Conservation (phyloP, 768 basidiomycete species). For the Paxillus involutus region DNA sequence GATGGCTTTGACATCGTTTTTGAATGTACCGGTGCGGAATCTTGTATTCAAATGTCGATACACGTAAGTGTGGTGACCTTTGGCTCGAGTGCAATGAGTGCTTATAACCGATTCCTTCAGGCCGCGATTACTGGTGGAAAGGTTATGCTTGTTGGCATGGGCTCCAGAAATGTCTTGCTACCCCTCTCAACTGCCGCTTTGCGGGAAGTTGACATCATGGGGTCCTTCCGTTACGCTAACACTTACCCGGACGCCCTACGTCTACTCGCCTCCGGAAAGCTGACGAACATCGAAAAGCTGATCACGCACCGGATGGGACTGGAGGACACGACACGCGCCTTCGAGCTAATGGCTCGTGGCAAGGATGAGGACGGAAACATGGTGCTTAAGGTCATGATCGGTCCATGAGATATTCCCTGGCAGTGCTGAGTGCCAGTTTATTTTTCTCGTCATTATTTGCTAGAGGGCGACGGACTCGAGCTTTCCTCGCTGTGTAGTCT, state of each 20-base stretch:
- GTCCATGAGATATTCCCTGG: slow-evolving; percentile 25
- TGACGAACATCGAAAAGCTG: slow-evolving; percentile 67
- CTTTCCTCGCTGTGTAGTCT: slow-evolving; percentile 1
- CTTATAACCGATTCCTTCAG: slow-evolving; percentile 39
- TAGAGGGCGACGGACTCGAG: slow-evolving; percentile 9
- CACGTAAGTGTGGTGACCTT: slow-evolving; percentile 57
- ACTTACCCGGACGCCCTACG: slow-evolving; percentile 86
- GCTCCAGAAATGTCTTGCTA: slow-evolving; percentile 74
- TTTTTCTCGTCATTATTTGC: not conserved
- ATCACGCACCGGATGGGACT: slow-evolving; percentile 78
- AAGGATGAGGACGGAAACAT: slow-evolving; percentile 76
- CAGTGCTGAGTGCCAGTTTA: not conserved
- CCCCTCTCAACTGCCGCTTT: slow-evolving; percentile 83
- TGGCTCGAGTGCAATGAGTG: slow-evolving; percentile 4
- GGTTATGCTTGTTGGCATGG: slow-evolving; percentile 96
- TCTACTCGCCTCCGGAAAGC: slow-evolving; percentile 65
- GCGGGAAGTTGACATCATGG: slow-evolving; percentile 90
- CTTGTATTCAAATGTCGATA: slow-evolving; percentile 88
- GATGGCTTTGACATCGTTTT: slow-evolving; percentile 93
- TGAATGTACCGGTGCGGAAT: slow-evolving; percentile 94
- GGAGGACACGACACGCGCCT: slow-evolving; percentile 67
- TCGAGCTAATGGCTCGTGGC: slow-evolving; percentile 77
- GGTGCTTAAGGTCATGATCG: slow-evolving; percentile 91
- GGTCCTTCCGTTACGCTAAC: slow-evolving; percentile 89
- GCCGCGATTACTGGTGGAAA: slow-evolving; percentile 83